Percentiles rank a stretch among this genome's conserved stretches.
These are phyloP conservation scores for Capsicum baccatum DNA, from an alignment of 257 asterid genomes.

Conservation along the genomic window DNA sequence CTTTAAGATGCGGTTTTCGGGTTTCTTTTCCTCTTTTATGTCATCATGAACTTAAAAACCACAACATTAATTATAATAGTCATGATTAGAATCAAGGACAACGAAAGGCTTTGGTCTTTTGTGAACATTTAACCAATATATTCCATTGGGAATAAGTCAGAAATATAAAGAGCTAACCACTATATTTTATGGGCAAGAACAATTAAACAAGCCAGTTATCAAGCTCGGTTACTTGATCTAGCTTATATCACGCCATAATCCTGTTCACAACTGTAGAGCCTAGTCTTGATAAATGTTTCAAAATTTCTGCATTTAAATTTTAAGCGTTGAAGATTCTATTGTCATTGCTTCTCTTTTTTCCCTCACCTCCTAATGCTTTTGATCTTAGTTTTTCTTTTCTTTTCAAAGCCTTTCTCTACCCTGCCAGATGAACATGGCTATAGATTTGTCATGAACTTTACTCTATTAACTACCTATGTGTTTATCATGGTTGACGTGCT, in stretches of 20 bases:
- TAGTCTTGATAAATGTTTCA: constrained; percentile 11
- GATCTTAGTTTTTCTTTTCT: background rate
- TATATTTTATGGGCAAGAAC: background rate
- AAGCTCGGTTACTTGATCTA: background rate
- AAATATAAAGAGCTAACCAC: background rate
- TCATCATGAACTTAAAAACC: background rate
- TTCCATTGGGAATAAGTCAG: background rate
- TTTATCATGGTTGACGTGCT: too few species aligned
- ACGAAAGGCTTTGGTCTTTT: background rate
- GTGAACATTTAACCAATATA: background rate
- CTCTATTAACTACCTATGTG: too few species aligned
- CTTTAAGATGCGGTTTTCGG: constrained; percentile 1
- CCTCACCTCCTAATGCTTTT: background rate
- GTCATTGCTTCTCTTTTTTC: background rate
- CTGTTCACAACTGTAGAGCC: background rate
- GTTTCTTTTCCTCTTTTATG: background rate
- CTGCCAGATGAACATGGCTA: too few species aligned
- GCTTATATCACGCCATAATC: background rate
- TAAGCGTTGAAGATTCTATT: background rate
- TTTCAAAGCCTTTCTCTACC: background rate
- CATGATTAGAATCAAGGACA: constrained; percentile 6
- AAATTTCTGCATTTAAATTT: background rate
- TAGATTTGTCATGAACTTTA: too few species aligned
- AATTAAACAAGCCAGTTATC: background rate
- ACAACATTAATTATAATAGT: constrained; percentile 13